Evolutionary conservation across 1,284 basidiomycete genomes (phyloP), one percentile per base, ranked within the genome.

Genomic region (Neolentinus lepideus): DNA sequence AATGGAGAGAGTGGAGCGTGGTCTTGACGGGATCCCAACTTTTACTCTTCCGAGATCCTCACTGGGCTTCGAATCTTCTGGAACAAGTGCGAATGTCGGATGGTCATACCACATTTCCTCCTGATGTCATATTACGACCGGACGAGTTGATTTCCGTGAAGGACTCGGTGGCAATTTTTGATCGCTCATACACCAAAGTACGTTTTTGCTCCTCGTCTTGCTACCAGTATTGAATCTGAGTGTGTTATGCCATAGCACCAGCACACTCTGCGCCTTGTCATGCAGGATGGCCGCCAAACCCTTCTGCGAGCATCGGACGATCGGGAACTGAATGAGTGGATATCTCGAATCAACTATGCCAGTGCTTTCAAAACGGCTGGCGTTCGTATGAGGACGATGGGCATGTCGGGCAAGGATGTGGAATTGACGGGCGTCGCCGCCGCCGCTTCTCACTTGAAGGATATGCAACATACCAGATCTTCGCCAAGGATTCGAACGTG

Each of bases 341-440:
- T 98, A 61, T 81, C 88, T 31, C 80, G 84, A 47, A 94, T 99
- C 68, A 99, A 99, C 71, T 98, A 97, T 67, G 94, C 93, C 6
- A 90, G 92, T 58, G 80, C 91, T 8, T 98, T 98, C 81, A 93
- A 88, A 69, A 85, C 90, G 1, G 80, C 84, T 8, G 90, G 88
- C n/a, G 78, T 98, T 46, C 81, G 85, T 50, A 94, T 97, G 80
- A 84, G 93, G 14, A 79, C 88, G 0, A 70, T 79, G 10, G 82
- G 80, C 11, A 83, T 92, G 76, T 81, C 84, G 22, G 76, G 79
- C 51, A 79, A 79, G 61, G 88, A 88, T 63, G 83, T 89, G 27
- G 81, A 88, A 57, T 75, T 90, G 48, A 89, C 90, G 2, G 91
- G 90, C 9, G 81, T 89, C 19, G 91, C 90, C 24, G 91, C 92